Evolutionary conservation across 164 flowering plant genomes (phyloP), one percentile per base, ranked within the genome.

Genomic region (Euptelea pleiosperma): DNA sequence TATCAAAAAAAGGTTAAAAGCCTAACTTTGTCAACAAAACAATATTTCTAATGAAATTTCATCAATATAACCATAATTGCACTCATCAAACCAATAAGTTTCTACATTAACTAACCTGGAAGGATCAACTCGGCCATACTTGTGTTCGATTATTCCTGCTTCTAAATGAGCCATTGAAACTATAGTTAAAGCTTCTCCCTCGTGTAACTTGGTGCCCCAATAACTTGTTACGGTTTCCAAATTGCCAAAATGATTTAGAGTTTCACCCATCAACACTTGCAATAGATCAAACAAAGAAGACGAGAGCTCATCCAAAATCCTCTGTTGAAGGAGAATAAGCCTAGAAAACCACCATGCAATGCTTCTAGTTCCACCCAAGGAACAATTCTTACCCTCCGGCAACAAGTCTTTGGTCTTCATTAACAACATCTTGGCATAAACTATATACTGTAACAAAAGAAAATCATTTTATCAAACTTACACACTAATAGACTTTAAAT

Each of bases 341-440:
- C 85, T 73, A 18, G 53, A 65, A 37, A 80, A 52, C 87, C 87
- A 82, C 96, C 87, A 93, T 16, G 88, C 72, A 41, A 81, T 70
- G 76, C 79, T 93, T 62, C 72, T 73, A 8, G 72, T 55, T 40
- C 77, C 82, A 45, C 54, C 60, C 12, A 43, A 35, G 0, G 68
- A 59, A 25, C 66, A 30, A 21, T 52, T 12, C 24, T 45, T 74
- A 63, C 65, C 74, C 51, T 70, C 75, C 39, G 63, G 57, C 15
- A 74, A 72, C 54, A 78, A 29, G 69, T 91, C 96, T 68, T 75
- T 91, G 3, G 59, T 65, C 79, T 57, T 81, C 73, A 71, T 57
- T 19, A 91, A 77, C 79, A 94, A 65, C 75, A 80, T 69, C 76
- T 86, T 91, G 6, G 95, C 89, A 80, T 75, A 85, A 64, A 91